These are phyloP conservation scores for Corniculantispora saksenae DNA, from an alignment of 2,329 filamentous ascomycete species.

Conservation along the genomic window DNA sequence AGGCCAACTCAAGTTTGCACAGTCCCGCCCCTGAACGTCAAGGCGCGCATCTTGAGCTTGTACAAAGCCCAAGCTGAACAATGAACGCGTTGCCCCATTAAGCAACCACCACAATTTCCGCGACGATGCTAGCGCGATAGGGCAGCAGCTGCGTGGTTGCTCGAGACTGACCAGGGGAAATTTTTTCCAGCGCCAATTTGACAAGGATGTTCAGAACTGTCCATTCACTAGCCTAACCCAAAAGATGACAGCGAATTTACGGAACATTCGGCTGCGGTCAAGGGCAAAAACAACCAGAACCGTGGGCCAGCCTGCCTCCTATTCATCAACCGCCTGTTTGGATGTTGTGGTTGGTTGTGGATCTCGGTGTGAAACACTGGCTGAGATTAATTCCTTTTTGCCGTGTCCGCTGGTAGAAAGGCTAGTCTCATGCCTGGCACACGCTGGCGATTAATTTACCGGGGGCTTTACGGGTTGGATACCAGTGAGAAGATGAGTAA, in stretches of 20 bases:
- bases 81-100: not conserved
- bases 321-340: not conserved
- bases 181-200: not conserved
- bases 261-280: not conserved
- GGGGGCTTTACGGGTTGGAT: not conserved
- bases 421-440: not conserved
- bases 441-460: not conserved
- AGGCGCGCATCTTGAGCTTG: not conserved
- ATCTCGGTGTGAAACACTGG: not conserved
- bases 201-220: not conserved
- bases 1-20: not conserved
- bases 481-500: not conserved
- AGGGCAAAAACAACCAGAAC: not conserved
- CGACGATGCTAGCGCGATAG: not conserved
- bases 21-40: not conserved
- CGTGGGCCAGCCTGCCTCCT: not conserved
- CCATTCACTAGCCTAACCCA: not conserved
- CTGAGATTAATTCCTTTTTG: slow-evolving; percentile 3
- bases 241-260: not conserved
- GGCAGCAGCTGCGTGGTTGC: not conserved
- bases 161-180: not conserved
- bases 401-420: not conserved
- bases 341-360: not conserved
- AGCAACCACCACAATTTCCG: not conserved
- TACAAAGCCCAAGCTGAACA: not conserved